phyloP scores from a whole-genome alignment of 2,329 filamentous ascomycete genomes.

The Claviceps africana region DNA sequence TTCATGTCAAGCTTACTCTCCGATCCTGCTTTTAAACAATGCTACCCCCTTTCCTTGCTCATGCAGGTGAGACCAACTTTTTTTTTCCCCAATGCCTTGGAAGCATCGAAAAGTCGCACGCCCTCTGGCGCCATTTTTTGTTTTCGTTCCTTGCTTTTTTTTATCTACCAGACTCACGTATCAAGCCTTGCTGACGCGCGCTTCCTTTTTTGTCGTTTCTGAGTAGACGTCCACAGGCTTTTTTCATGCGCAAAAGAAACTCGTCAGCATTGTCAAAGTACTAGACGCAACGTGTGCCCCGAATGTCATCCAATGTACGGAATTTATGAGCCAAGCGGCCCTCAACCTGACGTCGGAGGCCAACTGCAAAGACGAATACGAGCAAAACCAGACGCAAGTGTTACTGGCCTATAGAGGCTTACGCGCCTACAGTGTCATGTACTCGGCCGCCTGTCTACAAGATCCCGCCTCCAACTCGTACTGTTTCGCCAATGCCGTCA shows the following conservation, averaged over 20 bases:
- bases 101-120: too few species aligned
- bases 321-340: constrained; percentile 51
- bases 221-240: constrained; percentile 71
- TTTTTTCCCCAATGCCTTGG: too few species aligned
- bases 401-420: constrained; percentile 63
- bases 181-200: not conserved
- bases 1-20: constrained; percentile 57
- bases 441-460: constrained; percentile 66
- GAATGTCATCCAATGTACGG: constrained; percentile 49
- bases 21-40: constrained; percentile 53
- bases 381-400: constrained; percentile 53
- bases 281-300: constrained; percentile 67
- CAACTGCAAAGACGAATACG: constrained; percentile 61
- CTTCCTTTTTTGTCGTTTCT: too few species aligned
- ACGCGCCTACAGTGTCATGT: constrained; percentile 62
- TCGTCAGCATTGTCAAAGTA: constrained; percentile 57
- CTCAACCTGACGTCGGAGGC: constrained; percentile 43
- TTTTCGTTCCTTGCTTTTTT: not conserved
- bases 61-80: constrained; percentile 43
- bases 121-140: too few species aligned
- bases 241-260: constrained; percentile 62
- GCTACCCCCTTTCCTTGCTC: constrained; percentile 74
- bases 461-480: constrained; percentile 53
- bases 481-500: constrained; percentile 72
- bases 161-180: not conserved